Conservation (phyloP, 108 stramenopile species). For the Parietichytrium sp. region DNA sequence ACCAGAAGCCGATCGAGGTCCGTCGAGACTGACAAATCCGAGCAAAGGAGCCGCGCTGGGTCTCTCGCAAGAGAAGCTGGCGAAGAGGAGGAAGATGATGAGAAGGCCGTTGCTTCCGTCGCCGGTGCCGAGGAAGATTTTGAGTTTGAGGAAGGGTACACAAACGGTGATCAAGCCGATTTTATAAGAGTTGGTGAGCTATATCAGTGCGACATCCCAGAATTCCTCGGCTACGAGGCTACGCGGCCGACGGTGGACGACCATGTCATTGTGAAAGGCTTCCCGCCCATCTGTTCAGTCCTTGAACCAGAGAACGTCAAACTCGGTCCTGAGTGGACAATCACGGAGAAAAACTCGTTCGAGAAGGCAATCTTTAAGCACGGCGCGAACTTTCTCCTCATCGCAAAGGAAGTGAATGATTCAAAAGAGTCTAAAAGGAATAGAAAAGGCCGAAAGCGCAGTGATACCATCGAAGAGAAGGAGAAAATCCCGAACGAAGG, state of each 20-base stretch:
- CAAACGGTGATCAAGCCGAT: conserved; percentile 29
- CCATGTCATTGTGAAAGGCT: conserved; percentile 11
- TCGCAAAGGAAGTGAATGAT: background rate
- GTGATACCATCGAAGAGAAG: background rate
- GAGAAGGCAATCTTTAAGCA: conserved; percentile 30
- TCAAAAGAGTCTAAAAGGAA: background rate
- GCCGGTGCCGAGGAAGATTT: background rate
- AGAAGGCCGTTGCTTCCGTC: background rate
- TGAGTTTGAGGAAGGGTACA: too few relatives aligned
- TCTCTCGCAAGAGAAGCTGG: conserved; percentile 32
- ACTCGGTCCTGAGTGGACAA: background rate
- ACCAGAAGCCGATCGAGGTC: conserved; percentile 21
- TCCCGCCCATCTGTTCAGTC: conserved; percentile 1
- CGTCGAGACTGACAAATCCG: conserved; percentile 32
- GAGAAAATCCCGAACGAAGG: conserved; percentile 2
- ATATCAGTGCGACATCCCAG: conserved; percentile 10
- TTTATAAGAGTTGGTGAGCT: background rate
- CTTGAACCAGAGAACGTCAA: background rate
- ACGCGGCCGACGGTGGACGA: background rate
- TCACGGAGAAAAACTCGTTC: background rate
- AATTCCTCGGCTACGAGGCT: background rate
- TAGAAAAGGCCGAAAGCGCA: background rate
- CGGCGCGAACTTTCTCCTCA: background rate
- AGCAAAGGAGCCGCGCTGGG: background rate
- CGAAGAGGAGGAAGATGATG: conserved; percentile 26